These are phyloP conservation scores for Venturia asperata DNA, from an alignment of 2,329 filamentous ascomycete species.

Conservation along the genomic window DNA sequence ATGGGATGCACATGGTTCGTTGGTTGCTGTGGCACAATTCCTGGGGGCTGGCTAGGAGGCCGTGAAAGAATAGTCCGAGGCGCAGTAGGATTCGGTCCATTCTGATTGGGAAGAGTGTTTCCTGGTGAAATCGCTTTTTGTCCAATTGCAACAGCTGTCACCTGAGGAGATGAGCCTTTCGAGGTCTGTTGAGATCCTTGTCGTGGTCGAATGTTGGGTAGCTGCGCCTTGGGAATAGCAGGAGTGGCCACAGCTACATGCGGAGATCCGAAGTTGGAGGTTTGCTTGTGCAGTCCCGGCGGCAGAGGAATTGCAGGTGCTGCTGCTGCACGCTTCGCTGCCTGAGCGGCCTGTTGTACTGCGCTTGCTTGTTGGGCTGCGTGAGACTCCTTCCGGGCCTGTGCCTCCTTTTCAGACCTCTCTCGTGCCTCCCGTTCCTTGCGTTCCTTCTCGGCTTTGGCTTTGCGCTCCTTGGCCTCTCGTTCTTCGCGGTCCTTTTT, in stretches of 20 bases:
- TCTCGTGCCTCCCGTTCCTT: slow-evolving; percentile 53
- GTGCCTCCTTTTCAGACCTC: slow-evolving; percentile 47
- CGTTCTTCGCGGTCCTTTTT: slow-evolving; percentile 66
- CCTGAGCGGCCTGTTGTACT: slow-evolving; percentile 27
- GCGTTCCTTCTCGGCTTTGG: slow-evolving; percentile 57
- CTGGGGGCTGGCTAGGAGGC: slow-evolving; percentile 17
- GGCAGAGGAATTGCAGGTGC: slow-evolving; percentile 50
- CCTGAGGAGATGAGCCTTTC: slow-evolving; percentile 60
- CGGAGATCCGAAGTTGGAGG: slow-evolving; percentile 60
- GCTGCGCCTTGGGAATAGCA: slow-evolving; percentile 72
- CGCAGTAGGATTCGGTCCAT: slow-evolving; percentile 45
- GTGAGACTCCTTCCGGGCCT: slow-evolving; percentile 32
- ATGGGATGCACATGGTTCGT: slow-evolving; percentile 26
- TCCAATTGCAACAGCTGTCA: slow-evolving; percentile 47
- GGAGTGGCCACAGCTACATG: slow-evolving; percentile 74
- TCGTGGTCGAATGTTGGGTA: slow-evolving; percentile 62
- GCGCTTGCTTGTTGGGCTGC: slow-evolving; percentile 27
- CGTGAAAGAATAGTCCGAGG: slow-evolving; percentile 16
- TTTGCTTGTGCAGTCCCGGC: slow-evolving; percentile 48
- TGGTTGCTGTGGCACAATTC: not conserved
- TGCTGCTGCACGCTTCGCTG: slow-evolving; percentile 52
- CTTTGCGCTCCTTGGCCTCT: slow-evolving; percentile 64
- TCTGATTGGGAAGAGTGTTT: slow-evolving; percentile 54
- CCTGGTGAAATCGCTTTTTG: slow-evolving; percentile 51
- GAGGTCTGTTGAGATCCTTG: slow-evolving; percentile 74